Percentiles rank a stretch among this genome's conserved stretches.
Evolutionary conservation across 1,284 basidiomycete species (phyloP).

Genomic region (Porogramme epimiltina): DNA sequence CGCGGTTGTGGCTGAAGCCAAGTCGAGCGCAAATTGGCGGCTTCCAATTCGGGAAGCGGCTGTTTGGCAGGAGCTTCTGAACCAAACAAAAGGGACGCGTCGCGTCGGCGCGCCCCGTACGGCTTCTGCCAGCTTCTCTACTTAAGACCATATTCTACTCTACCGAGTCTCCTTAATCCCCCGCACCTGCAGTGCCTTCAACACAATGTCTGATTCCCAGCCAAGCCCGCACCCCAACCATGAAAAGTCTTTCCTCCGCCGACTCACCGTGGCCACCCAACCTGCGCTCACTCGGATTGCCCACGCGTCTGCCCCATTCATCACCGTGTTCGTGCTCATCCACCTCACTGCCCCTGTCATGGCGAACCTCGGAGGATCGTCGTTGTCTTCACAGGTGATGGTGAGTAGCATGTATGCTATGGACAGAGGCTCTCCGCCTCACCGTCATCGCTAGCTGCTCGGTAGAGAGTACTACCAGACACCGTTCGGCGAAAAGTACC

Average conservation of each 20-base stretch:
- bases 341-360: slow-evolving; percentile 71
- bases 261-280: slow-evolving; percentile 16
- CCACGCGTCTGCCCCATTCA: slow-evolving; percentile 62
- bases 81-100: slow-evolving; percentile 15
- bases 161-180: too few relatives aligned
- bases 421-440: not conserved
- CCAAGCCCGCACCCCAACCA: not conserved
- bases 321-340: slow-evolving; percentile 61
- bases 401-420: slow-evolving; percentile 37
- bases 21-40: slow-evolving; percentile 5
- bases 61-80: slow-evolving; percentile 22
- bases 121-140: too few relatives aligned
- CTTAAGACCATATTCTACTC: too few relatives aligned
- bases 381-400: slow-evolving; percentile 68
- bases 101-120: not conserved
- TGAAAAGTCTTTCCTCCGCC: slow-evolving; percentile 15
- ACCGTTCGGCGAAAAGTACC: slow-evolving; percentile 58
- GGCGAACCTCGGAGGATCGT: slow-evolving; percentile 68
- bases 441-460: slow-evolving; percentile 3
- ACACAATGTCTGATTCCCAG: too few relatives aligned
- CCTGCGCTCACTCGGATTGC: slow-evolving; percentile 44
- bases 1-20: not conserved
- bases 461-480: slow-evolving; percentile 83
- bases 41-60: slow-evolving; percentile 14
- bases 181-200: too few relatives aligned